Evolutionary conservation across 108 stramenopile species (phyloP).

Genomic region (Nitzschia sp.): DNA sequence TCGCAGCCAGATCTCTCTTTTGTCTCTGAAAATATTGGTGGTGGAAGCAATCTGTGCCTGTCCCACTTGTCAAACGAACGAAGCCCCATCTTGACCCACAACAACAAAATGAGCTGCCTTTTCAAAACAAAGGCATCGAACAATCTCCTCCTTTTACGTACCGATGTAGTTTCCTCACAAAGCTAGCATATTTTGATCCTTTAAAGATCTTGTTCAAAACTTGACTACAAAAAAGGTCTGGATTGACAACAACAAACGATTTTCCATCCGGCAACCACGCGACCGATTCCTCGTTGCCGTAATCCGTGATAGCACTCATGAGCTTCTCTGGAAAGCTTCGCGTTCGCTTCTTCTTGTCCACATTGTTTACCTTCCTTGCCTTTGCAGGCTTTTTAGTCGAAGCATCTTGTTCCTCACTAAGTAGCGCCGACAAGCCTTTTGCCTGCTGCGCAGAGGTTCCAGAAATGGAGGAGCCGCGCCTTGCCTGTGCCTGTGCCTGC

Average conservation of each 20-base stretch:
- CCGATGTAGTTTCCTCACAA: constrained; percentile 64
- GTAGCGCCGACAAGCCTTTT: neutral
- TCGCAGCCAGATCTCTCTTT: constrained; percentile 34
- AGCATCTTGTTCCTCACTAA: neutral
- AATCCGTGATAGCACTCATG: constrained; percentile 41
- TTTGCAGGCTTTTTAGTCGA: neutral
- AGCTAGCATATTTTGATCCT: constrained; percentile 47
- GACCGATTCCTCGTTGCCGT: constrained; percentile 40
- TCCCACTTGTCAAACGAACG: constrained; percentile 52
- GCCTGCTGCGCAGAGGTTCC: neutral
- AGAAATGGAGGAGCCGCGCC: neutral
- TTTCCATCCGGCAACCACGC: constrained; percentile 66
- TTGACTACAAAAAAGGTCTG: constrained; percentile 33
- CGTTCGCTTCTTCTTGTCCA: constrained; percentile 23
- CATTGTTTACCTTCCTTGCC: neutral
- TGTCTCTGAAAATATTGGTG: constrained; percentile 50
- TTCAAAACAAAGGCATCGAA: neutral
- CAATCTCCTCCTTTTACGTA: neutral
- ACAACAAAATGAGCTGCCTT: neutral
- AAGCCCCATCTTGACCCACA: constrained; percentile 48
- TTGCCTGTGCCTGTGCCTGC: neutral
- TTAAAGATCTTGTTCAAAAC: constrained; percentile 45
- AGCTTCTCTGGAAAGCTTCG: constrained; percentile 47
- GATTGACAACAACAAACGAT: constrained; percentile 55
- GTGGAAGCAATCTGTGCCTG: constrained; percentile 63